Conservation (phyloP, 345 rosid species). For the Hibiscus syriacus region DNA sequence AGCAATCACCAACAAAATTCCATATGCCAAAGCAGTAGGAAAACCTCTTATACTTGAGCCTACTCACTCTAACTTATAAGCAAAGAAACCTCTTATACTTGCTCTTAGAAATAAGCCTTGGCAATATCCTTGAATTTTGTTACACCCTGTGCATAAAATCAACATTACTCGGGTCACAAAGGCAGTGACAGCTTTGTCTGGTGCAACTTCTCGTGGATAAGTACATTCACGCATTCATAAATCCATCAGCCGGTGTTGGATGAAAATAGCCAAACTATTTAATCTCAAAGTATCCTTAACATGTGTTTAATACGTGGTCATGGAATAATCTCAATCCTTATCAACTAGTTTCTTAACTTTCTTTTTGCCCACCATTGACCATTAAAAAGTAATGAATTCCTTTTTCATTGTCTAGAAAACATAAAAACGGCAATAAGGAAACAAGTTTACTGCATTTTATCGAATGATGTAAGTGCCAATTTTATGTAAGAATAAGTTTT, state of each 20-base stretch:
- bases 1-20: background rate
- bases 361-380: background rate
- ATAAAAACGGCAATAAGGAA: background rate
- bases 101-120: background rate
- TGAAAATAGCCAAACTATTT: background rate
- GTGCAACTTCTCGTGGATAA: background rate
- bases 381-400: background rate
- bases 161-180: background rate
- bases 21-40: background rate
- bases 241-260: background rate
- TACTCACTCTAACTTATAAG: background rate
- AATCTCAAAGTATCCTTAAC: background rate
- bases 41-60: background rate
- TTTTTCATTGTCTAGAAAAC: background rate
- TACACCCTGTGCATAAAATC: background rate
- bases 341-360: background rate
- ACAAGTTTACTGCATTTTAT: background rate
- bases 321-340: background rate
- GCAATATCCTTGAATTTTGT: background rate
- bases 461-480: background rate
- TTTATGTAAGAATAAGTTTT: slow-evolving; percentile 9
- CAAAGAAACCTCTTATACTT: background rate
- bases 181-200: background rate
- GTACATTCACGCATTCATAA: background rate
- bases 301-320: background rate